Conservation (phyloP, 2,329 filamentous ascomycete genomes). For the Phyllosticta citribraziliensis region DNA sequence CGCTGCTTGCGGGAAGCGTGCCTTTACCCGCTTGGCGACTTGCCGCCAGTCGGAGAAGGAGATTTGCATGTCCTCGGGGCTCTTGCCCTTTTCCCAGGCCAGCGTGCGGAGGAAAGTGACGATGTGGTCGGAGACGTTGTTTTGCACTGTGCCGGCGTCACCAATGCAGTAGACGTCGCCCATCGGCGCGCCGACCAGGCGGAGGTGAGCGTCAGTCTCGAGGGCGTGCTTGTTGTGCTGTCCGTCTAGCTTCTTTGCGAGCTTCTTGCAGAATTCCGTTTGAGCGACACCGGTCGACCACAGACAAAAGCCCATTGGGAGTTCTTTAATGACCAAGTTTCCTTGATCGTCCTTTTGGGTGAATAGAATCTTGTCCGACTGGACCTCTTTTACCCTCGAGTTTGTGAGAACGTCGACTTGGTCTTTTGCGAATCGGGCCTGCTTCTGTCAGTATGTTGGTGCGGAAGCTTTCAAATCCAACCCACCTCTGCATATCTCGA, state of each 20-base stretch:
- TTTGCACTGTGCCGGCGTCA: constrained; percentile 93
- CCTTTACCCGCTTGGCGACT: constrained; percentile 74
- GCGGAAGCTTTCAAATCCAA: neutral
- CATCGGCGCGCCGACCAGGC: constrained; percentile 75
- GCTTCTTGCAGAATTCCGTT: constrained; percentile 64
- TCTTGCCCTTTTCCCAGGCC: constrained; percentile 83
- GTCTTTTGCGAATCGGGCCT: constrained; percentile 77
- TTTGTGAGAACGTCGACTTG: constrained; percentile 88
- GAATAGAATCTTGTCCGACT: constrained; percentile 75
- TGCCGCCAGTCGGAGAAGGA: constrained; percentile 81
- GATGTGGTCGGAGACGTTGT: constrained; percentile 89
- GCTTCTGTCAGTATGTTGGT: neutral
- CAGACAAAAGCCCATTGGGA: constrained; percentile 90
- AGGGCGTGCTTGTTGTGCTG: constrained; percentile 88
- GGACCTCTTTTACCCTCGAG: constrained; percentile 83
- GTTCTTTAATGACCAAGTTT: constrained; percentile 72
- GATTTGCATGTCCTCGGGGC: constrained; percentile 79
- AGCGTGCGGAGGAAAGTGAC: constrained; percentile 80
- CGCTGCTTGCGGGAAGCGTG: constrained; percentile 82
- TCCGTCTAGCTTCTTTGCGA: constrained; percentile 64
- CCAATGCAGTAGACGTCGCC: constrained; percentile 96
- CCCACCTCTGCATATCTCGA: constrained; percentile 75
- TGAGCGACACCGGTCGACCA: constrained; percentile 96
- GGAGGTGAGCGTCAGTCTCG: constrained; percentile 88
- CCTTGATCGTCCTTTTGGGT: constrained; percentile 70